Evolutionary conservation across 2,329 filamentous ascomycete species (phyloP).

Genomic region (Pyrenochaeta sp.): DNA sequence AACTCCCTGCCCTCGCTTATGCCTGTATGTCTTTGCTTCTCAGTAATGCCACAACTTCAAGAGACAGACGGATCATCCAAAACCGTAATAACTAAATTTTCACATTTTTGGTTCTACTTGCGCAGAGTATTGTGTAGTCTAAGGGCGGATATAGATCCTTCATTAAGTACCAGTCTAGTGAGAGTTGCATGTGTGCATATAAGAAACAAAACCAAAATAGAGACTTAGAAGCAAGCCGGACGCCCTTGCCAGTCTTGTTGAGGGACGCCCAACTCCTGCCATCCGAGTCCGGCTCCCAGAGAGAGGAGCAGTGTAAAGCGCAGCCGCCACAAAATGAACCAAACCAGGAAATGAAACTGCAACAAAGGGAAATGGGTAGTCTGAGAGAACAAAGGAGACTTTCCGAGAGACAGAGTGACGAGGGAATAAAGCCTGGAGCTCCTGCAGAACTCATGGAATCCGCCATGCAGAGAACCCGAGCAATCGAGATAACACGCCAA

Average conservation of each 20-base stretch:
- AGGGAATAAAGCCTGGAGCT: slow-evolving; percentile 20
- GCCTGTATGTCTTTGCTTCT: too few species aligned
- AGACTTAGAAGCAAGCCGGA: slow-evolving; percentile 32
- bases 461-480: slow-evolving; percentile 36
- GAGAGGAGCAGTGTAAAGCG: slow-evolving; percentile 16
- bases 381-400: slow-evolving; percentile 33
- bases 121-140: slow-evolving; percentile 45
- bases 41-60: too few species aligned
- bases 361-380: slow-evolving; percentile 35
- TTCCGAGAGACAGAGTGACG: slow-evolving; percentile 21
- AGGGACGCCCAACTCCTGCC: slow-evolving; percentile 45
- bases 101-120: slow-evolving; percentile 42
- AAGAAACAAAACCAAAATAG: slow-evolving; percentile 32
- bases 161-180: slow-evolving; percentile 53
- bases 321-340: slow-evolving; percentile 18
- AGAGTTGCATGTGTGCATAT: slow-evolving; percentile 35
- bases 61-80: too few species aligned
- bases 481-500: slow-evolving; percentile 40
- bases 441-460: slow-evolving; percentile 32
- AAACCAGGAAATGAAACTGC: slow-evolving; percentile 32
- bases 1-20: not conserved
- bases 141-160: slow-evolving; percentile 49
- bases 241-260: slow-evolving; percentile 43
- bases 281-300: slow-evolving; percentile 22
- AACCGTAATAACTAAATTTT: slow-evolving; percentile 11